Evolutionary conservation across 768 basidiomycete genomes (phyloP).

Genomic region (Scleroderma bovista): DNA sequence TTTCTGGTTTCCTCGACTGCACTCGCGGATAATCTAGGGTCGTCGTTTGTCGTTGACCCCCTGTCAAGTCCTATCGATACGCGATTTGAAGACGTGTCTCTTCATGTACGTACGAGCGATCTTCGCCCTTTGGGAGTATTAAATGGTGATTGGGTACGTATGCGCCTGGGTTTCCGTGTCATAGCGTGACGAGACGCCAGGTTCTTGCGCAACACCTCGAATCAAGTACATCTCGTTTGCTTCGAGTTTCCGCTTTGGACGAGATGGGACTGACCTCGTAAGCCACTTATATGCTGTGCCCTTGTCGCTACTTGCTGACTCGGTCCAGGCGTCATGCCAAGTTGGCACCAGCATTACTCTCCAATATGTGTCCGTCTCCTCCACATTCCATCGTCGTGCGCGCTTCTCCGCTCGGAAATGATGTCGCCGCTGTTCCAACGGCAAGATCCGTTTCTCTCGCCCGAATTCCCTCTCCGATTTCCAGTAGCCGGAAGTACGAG

Average conservation of each 20-base stretch:
- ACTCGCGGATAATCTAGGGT: slow-evolving; percentile 6
- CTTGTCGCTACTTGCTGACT: slow-evolving; percentile 28
- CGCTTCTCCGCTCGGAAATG: slow-evolving; percentile 57
- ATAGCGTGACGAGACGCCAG: slow-evolving; percentile 29
- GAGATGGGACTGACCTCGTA: slow-evolving; percentile 33
- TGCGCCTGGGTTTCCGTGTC: not conserved
- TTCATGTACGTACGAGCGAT: slow-evolving; percentile 61
- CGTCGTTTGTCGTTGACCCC: slow-evolving; percentile 25
- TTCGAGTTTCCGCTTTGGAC: slow-evolving; percentile 53
- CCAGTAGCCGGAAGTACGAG: slow-evolving; percentile 62
- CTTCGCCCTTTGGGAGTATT: slow-evolving; percentile 61
- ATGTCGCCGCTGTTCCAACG: slow-evolving; percentile 55
- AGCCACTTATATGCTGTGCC: slow-evolving; percentile 13
- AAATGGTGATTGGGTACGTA: slow-evolving; percentile 72
- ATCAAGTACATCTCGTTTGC: slow-evolving; percentile 42
- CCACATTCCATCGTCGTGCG: slow-evolving; percentile 33
- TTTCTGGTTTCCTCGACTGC: slow-evolving; percentile 56
- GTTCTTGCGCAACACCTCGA: slow-evolving; percentile 41
- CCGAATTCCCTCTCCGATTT: slow-evolving; percentile 71
- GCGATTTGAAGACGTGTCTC: slow-evolving; percentile 44
- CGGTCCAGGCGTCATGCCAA: slow-evolving; percentile 28
- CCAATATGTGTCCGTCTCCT: slow-evolving; percentile 41
- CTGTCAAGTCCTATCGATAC: slow-evolving; percentile 30
- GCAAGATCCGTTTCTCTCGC: slow-evolving; percentile 71
- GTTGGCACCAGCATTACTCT: slow-evolving; percentile 45